phyloP scores from a whole-genome alignment of 2,329 filamentous ascomycete species.

The Trichoderma arundinaceum region DNA sequence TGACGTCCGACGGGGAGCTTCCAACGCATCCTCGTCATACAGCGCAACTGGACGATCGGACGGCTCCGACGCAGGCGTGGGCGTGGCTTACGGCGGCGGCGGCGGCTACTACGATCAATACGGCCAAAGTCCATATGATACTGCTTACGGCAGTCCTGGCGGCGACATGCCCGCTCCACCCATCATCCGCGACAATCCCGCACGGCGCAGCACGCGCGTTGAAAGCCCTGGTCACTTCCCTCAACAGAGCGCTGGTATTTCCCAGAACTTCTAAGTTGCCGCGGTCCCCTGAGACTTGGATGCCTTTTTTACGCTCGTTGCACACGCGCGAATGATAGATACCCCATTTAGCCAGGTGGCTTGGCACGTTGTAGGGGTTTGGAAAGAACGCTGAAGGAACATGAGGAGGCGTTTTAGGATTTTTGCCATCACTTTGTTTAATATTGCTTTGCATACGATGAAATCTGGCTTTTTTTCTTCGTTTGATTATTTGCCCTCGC shows the following conservation, averaged over 20 bases:
- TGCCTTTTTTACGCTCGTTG: constrained; percentile 18
- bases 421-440: constrained; percentile 28
- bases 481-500: background rate
- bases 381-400: constrained; percentile 18
- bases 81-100: constrained; percentile 54
- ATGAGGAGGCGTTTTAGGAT: constrained; percentile 27
- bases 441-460: constrained; percentile 30
- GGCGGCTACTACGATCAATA: constrained; percentile 65
- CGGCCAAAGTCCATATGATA: constrained; percentile 61
- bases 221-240: constrained; percentile 89
- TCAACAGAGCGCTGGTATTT: constrained; percentile 91
- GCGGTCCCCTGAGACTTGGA: constrained; percentile 10
- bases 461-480: constrained; percentile 19
- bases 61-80: constrained; percentile 59
- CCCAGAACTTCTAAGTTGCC: constrained; percentile 85
- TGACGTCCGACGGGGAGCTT: constrained; percentile 85
- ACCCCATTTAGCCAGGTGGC: constrained; percentile 12
- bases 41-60: constrained; percentile 80
- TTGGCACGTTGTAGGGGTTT: constrained; percentile 4
- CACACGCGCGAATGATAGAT: constrained; percentile 21
- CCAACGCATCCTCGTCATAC: constrained; percentile 95
- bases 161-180: constrained; percentile 64
- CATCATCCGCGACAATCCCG: constrained; percentile 90
- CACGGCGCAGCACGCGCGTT: constrained; percentile 90
- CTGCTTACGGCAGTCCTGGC: constrained; percentile 46